Evolutionary conservation across 164 flowering plant genomes (phyloP).

Genomic region (Litsea cubeba): DNA sequence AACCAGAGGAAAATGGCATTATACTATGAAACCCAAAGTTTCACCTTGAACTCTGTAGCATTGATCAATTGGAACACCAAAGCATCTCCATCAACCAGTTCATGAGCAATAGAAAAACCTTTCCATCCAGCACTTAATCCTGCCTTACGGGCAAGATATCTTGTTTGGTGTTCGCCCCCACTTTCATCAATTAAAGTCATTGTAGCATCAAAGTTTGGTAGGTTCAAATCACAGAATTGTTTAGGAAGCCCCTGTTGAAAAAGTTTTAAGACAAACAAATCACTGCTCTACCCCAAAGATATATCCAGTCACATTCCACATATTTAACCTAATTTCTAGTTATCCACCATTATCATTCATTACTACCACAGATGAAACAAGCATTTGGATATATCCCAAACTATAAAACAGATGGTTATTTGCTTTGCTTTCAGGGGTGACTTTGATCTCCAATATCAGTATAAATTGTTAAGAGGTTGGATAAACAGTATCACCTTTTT

Average conservation of each 20-base stretch:
- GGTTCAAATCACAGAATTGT: conserved; percentile 36
- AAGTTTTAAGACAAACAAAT: too few relatives aligned
- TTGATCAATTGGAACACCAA: conserved; percentile 56
- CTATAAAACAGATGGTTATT: too few relatives aligned
- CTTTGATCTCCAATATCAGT: too few relatives aligned
- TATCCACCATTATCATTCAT: not conserved
- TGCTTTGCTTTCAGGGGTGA: too few relatives aligned
- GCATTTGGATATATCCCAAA: not conserved
- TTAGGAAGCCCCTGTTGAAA: conserved; percentile 48
- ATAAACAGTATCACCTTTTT: not conserved
- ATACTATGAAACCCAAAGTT: not conserved
- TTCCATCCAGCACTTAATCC: conserved; percentile 87
- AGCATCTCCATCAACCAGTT: conserved; percentile 76
- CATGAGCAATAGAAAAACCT: conserved; percentile 63
- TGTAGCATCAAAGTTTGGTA: conserved; percentile 22
- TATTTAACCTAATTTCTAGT: not conserved
- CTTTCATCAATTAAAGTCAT: conserved; percentile 23
- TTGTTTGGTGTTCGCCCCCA: conserved; percentile 23
- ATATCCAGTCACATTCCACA: conserved; percentile 36
- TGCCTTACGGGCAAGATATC: conserved; percentile 44
- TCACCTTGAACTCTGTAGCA: conserved; percentile 59
- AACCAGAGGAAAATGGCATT: not conserved
- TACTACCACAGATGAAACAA: not conserved
- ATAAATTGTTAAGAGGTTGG: too few relatives aligned
- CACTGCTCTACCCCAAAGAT: too few relatives aligned